Conservation (phyloP, 352 stramenopile species). For the Globisporangium middletonii region DNA sequence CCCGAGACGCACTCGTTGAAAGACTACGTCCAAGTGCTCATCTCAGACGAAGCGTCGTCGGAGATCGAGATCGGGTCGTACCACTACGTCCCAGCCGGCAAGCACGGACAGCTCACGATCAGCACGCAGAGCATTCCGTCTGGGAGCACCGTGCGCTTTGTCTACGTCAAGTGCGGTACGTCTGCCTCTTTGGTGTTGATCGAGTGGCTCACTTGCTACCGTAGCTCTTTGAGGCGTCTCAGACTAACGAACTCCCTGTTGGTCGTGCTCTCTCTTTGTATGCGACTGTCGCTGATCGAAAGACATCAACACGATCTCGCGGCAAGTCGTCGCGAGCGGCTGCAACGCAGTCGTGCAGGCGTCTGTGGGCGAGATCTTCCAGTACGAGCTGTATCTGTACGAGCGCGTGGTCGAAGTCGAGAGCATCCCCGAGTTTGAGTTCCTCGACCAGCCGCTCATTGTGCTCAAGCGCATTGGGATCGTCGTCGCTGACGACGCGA, state of each 20-base stretch:
- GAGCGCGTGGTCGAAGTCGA: conserved; percentile 86
- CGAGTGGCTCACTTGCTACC: background rate
- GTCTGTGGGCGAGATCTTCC: conserved; percentile 83
- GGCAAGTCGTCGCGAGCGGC: conserved; percentile 76
- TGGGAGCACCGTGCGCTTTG: conserved; percentile 68
- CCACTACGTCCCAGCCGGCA: conserved; percentile 59
- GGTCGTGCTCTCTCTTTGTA: background rate
- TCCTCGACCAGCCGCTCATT: conserved; percentile 82
- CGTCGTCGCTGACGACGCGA: conserved; percentile 54
- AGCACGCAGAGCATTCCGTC: conserved; percentile 65
- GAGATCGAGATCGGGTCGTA: conserved; percentile 78
- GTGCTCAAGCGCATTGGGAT: conserved; percentile 84
- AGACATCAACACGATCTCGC: conserved; percentile 85
- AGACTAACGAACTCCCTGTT: background rate
- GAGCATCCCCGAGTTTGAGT: conserved; percentile 82
- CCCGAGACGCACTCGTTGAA: conserved; percentile 78
- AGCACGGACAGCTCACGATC: conserved; percentile 70
- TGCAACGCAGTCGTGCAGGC: conserved; percentile 82
- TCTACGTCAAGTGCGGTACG: conserved; percentile 78
- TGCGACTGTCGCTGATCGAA: background rate
- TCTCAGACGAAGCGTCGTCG: conserved; percentile 60
- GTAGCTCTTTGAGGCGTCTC: no score
- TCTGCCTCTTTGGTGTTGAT: background rate
- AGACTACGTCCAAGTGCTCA: conserved; percentile 84
- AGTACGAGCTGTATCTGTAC: conserved; percentile 86